phyloP scores from a whole-genome alignment of 2,329 filamentous ascomycete genomes.

The Penicillium sp. region DNA sequence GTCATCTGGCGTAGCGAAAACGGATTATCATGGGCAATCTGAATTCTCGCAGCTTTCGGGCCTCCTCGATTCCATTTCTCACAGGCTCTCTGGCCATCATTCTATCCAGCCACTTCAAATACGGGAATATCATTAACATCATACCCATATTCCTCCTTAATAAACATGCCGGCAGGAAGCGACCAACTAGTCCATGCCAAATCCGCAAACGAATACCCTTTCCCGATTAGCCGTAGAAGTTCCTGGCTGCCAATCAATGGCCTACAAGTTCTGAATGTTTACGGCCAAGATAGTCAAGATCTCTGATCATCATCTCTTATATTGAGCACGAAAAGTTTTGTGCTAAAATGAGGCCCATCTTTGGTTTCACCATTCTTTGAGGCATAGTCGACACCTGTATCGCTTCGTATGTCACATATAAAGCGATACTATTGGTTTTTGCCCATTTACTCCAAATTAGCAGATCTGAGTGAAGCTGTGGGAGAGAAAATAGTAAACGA shows the following conservation, averaged over 20 bases:
- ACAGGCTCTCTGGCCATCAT: too few relatives aligned
- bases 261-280: background rate
- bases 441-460: too few relatives aligned
- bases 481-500: too few relatives aligned
- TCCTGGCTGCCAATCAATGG: background rate
- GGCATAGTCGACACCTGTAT: background rate
- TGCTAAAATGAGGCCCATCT: background rate
- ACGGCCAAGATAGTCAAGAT: background rate
- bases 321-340: background rate
- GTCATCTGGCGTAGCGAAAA: background rate
- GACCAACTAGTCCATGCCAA: too few relatives aligned
- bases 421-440: background rate
- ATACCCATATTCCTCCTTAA: too few relatives aligned
- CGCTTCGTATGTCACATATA: background rate
- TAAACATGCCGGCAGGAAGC: too few relatives aligned
- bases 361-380: background rate
- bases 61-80: background rate
- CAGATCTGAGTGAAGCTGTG: too few relatives aligned
- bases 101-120: too few relatives aligned
- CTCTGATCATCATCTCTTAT: background rate
- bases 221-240: background rate
- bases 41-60: background rate
- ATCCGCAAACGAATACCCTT: too few relatives aligned
- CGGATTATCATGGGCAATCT: background rate
- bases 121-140: too few relatives aligned